Evolutionary conservation across 331 rosid genomes (phyloP).

Genomic region (Stylosanthes scabra): DNA sequence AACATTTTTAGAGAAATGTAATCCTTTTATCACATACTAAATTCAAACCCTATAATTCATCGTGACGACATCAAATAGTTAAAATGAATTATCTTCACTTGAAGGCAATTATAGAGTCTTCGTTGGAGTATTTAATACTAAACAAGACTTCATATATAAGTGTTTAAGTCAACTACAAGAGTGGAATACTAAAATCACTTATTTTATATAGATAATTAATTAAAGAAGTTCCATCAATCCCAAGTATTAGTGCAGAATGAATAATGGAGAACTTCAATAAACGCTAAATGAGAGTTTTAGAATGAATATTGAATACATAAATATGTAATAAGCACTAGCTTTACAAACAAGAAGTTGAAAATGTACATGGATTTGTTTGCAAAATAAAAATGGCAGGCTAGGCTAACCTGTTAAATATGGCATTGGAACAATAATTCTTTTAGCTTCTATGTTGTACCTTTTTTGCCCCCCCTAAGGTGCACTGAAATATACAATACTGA

Average conservation of each 20-base stretch:
- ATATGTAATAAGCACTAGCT: neutral
- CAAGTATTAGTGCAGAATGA: neutral
- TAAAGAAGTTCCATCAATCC: neutral
- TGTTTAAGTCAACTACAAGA: neutral
- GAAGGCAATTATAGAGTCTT: too few relatives aligned
- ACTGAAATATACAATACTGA: constrained; percentile 20
- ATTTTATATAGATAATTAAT: neutral
- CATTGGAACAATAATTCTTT: constrained; percentile 9
- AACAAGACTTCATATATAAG: neutral
- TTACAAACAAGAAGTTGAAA: constrained; percentile 19
- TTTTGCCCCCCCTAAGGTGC: neutral
- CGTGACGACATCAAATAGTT: too few relatives aligned
- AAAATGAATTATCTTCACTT: too few relatives aligned
- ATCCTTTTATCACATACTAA: too few relatives aligned
- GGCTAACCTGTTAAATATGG: constrained; percentile 5
- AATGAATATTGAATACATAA: neutral
- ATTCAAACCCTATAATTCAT: too few relatives aligned
- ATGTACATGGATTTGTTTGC: neutral
- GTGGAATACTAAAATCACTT: neutral
- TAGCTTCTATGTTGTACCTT: neutral
- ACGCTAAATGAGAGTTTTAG: neutral
- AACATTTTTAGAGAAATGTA: too few relatives aligned
- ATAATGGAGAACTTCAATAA: constrained; percentile 1
- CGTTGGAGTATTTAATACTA: too few relatives aligned
- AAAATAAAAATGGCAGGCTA: constrained; percentile 17